These are phyloP conservation scores for Phytophthora ramorum DNA, from an alignment of 352 stramenopile species.

Conservation along the genomic window DNA sequence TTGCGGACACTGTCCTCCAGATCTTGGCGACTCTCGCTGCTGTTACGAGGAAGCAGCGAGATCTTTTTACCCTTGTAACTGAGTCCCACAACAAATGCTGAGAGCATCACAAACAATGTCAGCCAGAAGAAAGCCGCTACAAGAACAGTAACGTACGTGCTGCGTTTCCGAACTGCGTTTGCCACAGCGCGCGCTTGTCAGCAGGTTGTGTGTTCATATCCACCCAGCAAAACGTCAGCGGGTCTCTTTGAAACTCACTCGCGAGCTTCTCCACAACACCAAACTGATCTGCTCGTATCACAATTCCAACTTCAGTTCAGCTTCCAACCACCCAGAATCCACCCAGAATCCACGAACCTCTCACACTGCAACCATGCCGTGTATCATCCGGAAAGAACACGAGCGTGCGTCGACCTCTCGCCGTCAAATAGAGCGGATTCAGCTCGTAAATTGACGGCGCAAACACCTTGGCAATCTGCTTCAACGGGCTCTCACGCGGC, in stretches of 20 bases:
- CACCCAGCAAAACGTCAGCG: constrained; percentile 82
- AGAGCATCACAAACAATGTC: not conserved
- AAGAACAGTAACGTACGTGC: constrained; percentile 30
- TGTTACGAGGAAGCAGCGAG: constrained; percentile 38
- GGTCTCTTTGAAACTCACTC: constrained; percentile 72
- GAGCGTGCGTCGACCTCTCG: constrained; percentile 59
- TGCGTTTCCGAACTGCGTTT: constrained; percentile 46
- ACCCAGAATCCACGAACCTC: constrained; percentile 40
- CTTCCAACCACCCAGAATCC: not conserved
- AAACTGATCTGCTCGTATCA: constrained; percentile 67
- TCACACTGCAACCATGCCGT: constrained; percentile 54
- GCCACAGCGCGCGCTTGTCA: constrained; percentile 51
- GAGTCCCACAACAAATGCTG: constrained; percentile 67
- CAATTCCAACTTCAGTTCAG: not conserved
- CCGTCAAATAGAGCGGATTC: constrained; percentile 69
- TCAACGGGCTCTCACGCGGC: constrained; percentile 39
- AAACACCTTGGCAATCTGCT: constrained; percentile 71
- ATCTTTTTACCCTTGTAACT: constrained; percentile 77
- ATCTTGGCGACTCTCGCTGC: constrained; percentile 5
- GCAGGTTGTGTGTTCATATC: constrained; percentile 47
- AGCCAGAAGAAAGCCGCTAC: not conserved
- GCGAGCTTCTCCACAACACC: constrained; percentile 67
- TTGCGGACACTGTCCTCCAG: constrained; percentile 53
- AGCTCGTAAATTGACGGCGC: constrained; percentile 74
- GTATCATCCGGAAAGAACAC: constrained; percentile 69